Base-by-base conservation (phyloP, 805 yeast genomes). In the Candida alai region DNA sequence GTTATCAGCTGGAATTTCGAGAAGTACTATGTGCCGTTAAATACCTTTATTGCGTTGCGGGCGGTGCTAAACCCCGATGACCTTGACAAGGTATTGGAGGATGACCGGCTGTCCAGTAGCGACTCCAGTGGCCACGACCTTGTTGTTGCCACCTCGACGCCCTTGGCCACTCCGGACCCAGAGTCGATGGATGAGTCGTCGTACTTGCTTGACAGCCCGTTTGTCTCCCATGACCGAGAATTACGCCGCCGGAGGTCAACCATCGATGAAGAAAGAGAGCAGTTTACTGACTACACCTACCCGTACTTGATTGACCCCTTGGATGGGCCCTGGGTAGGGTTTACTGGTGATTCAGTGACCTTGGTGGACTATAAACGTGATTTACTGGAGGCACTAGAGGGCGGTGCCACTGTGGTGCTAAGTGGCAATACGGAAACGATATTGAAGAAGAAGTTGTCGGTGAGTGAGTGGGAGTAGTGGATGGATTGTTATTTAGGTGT, bases 321-420 rank as follows among this genome's bases (percentile, higher is more conserved):
- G 37, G 64, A 74, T 43, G 80, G 80, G 0, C 77, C 80, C 6
- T 68, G 78, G 73, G 57, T 74, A 16, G 80, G 78, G 8, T 75
- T 75, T 43, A 70, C 66, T 21, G 79, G 78, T 0, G 75, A 75
- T 42, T 57, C 54, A 34, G 60, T 74, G 9, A 66, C 70, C 29
- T 57, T 60, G 49, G 55, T 71, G 13, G 60, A 63, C 19, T 65
- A 46, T 35, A 44, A 51, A 31, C 14, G 7, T 7, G 13, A n/a
- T 30, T 17, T 26, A 6, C 29, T 28, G 13, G 39, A 34, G n/a
- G 21, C 51, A 19, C 62, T 51, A 36, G 40, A 35, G 10, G 60
- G 56, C 2, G 51, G 47, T 28, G 25, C 41, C 12, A 35, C 44
- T 16, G 28, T 45, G 18, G 19, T 47, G 4, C 39, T 48, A 9